These are phyloP conservation scores for Lomentospora prolificans DNA, from an alignment of 2,329 filamentous ascomycete genomes.

Conservation along the genomic window DNA sequence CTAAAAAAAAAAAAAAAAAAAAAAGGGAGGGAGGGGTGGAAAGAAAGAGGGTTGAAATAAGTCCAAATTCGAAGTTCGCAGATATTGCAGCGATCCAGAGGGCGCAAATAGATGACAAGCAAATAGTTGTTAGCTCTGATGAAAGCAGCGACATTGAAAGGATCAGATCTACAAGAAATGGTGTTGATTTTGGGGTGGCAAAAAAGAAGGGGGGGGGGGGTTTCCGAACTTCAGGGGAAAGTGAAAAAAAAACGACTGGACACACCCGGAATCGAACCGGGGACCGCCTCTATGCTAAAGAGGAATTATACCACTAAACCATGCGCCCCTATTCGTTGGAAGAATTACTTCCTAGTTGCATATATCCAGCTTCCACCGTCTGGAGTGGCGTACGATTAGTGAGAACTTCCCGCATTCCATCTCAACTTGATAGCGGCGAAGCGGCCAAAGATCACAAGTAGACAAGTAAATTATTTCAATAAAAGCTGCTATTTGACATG, in stretches of 20 bases:
- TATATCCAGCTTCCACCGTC: not conserved
- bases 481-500: too few species aligned
- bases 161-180: not conserved
- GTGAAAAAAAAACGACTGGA: not conserved
- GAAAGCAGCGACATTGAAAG: not conserved
- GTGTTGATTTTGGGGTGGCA: too few species aligned
- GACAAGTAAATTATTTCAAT: too few species aligned
- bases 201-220: too few species aligned
- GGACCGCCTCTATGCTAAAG: not conserved
- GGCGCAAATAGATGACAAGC: not conserved
- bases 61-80: conserved; percentile 1
- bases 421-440: too few species aligned
- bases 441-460: too few species aligned
- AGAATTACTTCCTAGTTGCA: not conserved
- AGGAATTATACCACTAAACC: not conserved
- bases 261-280: not conserved
- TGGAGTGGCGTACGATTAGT: too few species aligned
- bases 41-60: not conserved
- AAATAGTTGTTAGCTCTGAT: not conserved
- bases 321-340: not conserved
- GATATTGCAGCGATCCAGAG: not conserved
- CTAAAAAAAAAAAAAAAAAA: too few species aligned
- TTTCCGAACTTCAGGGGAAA: too few species aligned
- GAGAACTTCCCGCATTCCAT: too few species aligned
- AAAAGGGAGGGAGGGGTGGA: too few species aligned